phyloP scores from a whole-genome alignment of 1,284 basidiomycete species.

The Apiotrichum sp. region DNA sequence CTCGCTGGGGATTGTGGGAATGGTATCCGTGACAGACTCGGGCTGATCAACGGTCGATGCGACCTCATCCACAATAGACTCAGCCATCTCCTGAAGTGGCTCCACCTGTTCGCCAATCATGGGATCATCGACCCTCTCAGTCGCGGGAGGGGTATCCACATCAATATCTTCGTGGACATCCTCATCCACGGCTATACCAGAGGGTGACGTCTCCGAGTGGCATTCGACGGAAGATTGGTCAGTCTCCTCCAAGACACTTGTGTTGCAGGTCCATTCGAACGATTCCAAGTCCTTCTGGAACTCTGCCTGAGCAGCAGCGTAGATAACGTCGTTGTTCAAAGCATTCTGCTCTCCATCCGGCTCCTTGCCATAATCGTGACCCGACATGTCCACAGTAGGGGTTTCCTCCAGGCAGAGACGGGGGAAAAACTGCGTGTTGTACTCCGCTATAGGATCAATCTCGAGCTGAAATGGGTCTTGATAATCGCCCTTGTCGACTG shows the following conservation, averaged over 20 bases:
- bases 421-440: constrained; percentile 96
- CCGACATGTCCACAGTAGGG: constrained; percentile 52
- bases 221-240: background rate
- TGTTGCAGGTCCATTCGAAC: constrained; percentile 31
- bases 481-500: constrained; percentile 34
- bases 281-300: constrained; percentile 26
- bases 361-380: constrained; percentile 27
- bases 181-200: background rate
- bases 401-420: constrained; percentile 94
- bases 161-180: no score
- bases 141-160: no score
- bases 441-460: constrained; percentile 84
- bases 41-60: background rate
- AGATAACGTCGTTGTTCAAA: constrained; percentile 34
- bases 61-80: background rate
- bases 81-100: background rate
- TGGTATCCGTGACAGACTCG: background rate
- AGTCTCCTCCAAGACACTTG: background rate
- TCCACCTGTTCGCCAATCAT: background rate
- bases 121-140: background rate
- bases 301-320: constrained; percentile 25
- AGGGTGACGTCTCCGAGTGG: background rate
- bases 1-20: background rate
- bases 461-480: constrained; percentile 90
- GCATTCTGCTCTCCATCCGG: constrained; percentile 18